These are phyloP conservation scores for Wickerhamiella galacta DNA, from an alignment of 805 yeast genomes.

Conservation along the genomic window DNA sequence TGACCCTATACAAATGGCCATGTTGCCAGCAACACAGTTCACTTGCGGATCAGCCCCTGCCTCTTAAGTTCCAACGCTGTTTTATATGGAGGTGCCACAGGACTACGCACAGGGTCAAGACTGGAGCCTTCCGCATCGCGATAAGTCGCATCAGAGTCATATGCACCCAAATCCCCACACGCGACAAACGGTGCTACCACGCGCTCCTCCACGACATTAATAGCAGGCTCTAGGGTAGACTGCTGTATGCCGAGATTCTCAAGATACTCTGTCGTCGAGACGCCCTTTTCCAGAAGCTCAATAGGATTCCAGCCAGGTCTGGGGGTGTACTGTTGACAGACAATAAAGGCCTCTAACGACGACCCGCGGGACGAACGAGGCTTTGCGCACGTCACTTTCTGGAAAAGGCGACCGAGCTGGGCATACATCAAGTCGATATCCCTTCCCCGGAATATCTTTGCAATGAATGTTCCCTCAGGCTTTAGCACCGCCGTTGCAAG, in stretches of 20 bases:
- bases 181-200: slow-evolving; percentile 82
- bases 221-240: slow-evolving; percentile 14
- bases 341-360: slow-evolving; percentile 84
- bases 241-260: slow-evolving; percentile 35
- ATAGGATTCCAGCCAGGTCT: slow-evolving; percentile 68
- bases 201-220: slow-evolving; percentile 36
- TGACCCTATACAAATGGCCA: no score
- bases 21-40: no score
- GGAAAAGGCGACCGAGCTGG: slow-evolving; percentile 78
- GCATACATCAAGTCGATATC: slow-evolving; percentile 87
- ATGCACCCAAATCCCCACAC: slow-evolving; percentile 78
- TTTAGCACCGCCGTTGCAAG: slow-evolving; percentile 76
- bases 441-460: slow-evolving; percentile 90
- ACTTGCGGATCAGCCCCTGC: no score
- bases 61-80: slow-evolving; percentile 77
- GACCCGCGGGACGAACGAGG: slow-evolving; percentile 93
- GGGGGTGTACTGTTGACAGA: slow-evolving; percentile 77
- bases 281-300: slow-evolving; percentile 12
- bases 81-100: slow-evolving; percentile 95
- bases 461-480: slow-evolving; percentile 87
- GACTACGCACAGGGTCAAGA: slow-evolving; percentile 84
- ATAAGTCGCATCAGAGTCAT: slow-evolving; percentile 93
- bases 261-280: slow-evolving; percentile 70
- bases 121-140: slow-evolving; percentile 32
- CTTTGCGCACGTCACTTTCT: slow-evolving; percentile 81